phyloP scores from a whole-genome alignment of 176 grass and related monocot genomes.

The Bolboschoenus planiculmis region DNA sequence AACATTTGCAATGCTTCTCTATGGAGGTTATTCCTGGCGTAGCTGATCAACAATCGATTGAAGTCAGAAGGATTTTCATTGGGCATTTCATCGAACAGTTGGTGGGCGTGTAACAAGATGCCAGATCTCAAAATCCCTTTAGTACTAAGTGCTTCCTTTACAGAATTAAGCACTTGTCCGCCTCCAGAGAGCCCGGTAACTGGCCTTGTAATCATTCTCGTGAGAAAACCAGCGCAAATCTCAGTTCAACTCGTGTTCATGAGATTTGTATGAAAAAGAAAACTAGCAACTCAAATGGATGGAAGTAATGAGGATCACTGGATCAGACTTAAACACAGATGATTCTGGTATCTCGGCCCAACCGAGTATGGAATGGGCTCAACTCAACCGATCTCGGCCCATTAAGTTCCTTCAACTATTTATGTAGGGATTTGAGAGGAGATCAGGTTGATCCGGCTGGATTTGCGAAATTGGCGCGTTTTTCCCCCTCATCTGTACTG shows the following conservation, averaged over 20 bases:
- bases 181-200: background rate
- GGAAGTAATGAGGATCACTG: background rate
- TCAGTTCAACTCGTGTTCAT: background rate
- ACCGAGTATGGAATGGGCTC: background rate
- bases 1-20: constrained; percentile 27
- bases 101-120: background rate
- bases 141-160: background rate
- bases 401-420: background rate
- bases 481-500: background rate
- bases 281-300: background rate
- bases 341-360: background rate
- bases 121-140: background rate
- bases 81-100: constrained; percentile 41
- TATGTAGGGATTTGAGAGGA: background rate
- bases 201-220: background rate
- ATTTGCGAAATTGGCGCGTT: constrained; percentile 1
- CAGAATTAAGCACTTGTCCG: background rate
- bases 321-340: background rate
- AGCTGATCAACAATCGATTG: background rate
- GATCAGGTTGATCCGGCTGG: background rate
- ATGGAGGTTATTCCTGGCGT: background rate
- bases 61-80: background rate
- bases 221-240: background rate
- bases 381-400: background rate
- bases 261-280: background rate